Percentiles rank a stretch among this genome's conserved stretches.
phyloP scores from a whole-genome alignment of 345 rosid species.

The Dimocarpus longan region DNA sequence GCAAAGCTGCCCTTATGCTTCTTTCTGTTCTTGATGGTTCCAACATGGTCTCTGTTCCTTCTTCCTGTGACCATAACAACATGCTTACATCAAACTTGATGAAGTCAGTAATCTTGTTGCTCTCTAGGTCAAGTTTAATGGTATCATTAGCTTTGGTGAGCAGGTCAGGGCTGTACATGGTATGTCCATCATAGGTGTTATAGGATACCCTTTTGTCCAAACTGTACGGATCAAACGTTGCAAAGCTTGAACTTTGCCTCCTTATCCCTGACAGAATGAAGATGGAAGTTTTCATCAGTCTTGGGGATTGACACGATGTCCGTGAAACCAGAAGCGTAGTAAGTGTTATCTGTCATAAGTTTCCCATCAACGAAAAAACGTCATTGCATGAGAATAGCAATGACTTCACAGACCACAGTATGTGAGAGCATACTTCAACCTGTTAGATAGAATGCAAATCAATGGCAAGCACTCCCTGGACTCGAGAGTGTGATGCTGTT shows the following conservation, averaged over 20 bases:
- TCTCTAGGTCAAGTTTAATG: constrained; percentile 78
- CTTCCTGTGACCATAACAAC: constrained; percentile 95
- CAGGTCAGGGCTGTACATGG: constrained; percentile 85
- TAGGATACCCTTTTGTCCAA: constrained; percentile 81
- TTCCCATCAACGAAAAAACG: constrained; percentile 53
- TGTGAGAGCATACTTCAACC: constrained; percentile 20
- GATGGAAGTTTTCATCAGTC: constrained; percentile 83
- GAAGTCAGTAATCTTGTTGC: constrained; percentile 70
- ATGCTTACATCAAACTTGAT: constrained; percentile 82
- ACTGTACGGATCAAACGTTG: constrained; percentile 68
- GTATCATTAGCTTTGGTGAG: constrained; percentile 86
- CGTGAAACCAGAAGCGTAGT: constrained; percentile 82
- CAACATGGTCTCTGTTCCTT: constrained; percentile 86
- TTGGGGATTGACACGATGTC: constrained; percentile 71
- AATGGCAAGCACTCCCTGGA: constrained; percentile 72
- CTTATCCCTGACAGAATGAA: constrained; percentile 71
- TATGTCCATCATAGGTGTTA: constrained; percentile 86
- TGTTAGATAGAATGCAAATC: constrained; percentile 49
- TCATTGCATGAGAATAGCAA: constrained; percentile 71
- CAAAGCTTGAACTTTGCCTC: constrained; percentile 92
- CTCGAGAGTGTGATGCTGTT: constrained; percentile 19
- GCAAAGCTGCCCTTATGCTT: constrained; percentile 90
- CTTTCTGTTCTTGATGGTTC: constrained; percentile 75
- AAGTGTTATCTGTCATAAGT: constrained; percentile 47
- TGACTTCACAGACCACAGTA: constrained; percentile 48